Conservation (phyloP, 129 eudicot species). For the Logfia minima region DNA sequence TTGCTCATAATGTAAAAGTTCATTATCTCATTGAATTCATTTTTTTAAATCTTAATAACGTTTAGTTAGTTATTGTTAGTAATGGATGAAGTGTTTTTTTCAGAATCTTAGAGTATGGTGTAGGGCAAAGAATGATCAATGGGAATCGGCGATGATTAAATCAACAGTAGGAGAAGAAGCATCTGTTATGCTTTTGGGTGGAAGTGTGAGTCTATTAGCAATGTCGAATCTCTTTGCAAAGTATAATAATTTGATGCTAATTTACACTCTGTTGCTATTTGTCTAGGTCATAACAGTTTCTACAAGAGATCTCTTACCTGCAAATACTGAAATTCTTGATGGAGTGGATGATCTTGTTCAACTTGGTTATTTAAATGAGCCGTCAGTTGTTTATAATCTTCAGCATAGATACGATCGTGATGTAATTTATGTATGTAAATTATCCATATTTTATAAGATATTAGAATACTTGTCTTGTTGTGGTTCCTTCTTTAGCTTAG, state of each 20-base stretch:
- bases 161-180: slow-evolving; percentile 79
- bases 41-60: not conserved
- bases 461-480: slow-evolving; percentile 5
- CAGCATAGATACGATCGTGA: slow-evolving; percentile 57
- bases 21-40: not conserved
- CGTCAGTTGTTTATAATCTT: slow-evolving; percentile 85
- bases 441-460: not conserved
- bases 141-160: slow-evolving; percentile 76
- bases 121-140: slow-evolving; percentile 49
- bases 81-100: slow-evolving; percentile 24
- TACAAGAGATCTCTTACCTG: slow-evolving; percentile 69
- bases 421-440: slow-evolving; percentile 66
- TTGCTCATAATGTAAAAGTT: slow-evolving; percentile 56
- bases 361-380: slow-evolving; percentile 86
- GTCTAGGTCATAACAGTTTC: slow-evolving; percentile 56
- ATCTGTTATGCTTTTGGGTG: slow-evolving; percentile 62
- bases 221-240: not conserved
- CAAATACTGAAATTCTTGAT: slow-evolving; percentile 83
- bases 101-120: slow-evolving; percentile 96
- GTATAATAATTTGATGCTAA: slow-evolving; percentile 10
- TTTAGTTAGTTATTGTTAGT: not conserved
- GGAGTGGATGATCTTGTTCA: slow-evolving; percentile 92
- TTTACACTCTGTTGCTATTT: slow-evolving; percentile 17
- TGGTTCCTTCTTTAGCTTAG: slow-evolving; percentile 23
- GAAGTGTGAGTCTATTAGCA: slow-evolving; percentile 63